Conservation (phyloP, 2,329 filamentous ascomycete genomes). For the Colletotrichum sp. region DNA sequence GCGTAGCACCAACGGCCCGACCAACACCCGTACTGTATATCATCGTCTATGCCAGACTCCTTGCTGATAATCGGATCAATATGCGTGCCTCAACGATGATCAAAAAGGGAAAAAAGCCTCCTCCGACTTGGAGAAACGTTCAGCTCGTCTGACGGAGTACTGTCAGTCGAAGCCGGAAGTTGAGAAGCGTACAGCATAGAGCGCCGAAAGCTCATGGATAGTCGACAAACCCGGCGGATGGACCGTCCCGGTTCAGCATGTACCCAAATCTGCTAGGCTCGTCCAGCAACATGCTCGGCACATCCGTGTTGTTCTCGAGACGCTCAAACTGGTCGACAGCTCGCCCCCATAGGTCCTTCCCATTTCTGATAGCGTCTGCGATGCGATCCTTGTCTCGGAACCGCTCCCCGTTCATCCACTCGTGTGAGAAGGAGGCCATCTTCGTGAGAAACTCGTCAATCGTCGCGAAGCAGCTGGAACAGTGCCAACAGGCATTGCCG, state of each 20-base stretch:
- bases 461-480: slow-evolving; percentile 64
- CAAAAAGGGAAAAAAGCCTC: neutral
- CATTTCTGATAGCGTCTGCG: slow-evolving; percentile 54
- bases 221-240: slow-evolving; percentile 53
- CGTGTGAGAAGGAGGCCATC: slow-evolving; percentile 50
- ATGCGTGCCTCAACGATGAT: neutral
- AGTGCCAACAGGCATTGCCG: slow-evolving; percentile 63
- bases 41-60: neutral
- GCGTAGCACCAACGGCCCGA: neutral
- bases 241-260: slow-evolving; percentile 50
- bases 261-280: slow-evolving; percentile 47
- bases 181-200: neutral
- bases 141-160: neutral
- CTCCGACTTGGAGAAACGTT: neutral
- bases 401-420: slow-evolving; percentile 52
- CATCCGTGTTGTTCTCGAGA: slow-evolving; percentile 55
- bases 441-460: slow-evolving; percentile 61
- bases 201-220: slow-evolving; percentile 34
- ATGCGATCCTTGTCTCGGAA: slow-evolving; percentile 55
- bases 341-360: slow-evolving; percentile 61
- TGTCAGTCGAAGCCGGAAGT: neutral
- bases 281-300: slow-evolving; percentile 53
- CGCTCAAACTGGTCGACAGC: slow-evolving; percentile 50
- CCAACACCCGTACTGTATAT: neutral
- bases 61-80: neutral